Base-by-base conservation (phyloP, 1,284 basidiomycete genomes). In the Puccinia coronata region DNA sequence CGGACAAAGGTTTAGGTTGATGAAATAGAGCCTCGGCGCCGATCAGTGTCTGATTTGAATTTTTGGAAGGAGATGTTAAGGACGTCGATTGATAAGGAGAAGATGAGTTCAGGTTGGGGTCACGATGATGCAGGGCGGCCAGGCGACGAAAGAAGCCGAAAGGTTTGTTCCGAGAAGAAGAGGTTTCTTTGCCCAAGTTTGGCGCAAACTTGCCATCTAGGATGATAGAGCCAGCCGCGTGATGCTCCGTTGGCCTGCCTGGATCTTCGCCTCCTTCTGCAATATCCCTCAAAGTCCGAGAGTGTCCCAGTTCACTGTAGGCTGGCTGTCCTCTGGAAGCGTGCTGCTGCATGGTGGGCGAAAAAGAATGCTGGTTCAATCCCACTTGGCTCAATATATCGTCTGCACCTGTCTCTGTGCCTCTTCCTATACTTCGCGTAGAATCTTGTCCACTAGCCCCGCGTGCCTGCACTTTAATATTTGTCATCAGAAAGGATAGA, bases 401-500 rank as follows among this genome's bases (percentile, higher is more conserved):
- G 16, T 41, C 41, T 14, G 55, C 8, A 31, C 41, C 43, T 34
- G 18, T 25, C 18, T 1, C 34, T 23, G 41, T 14, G 14, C 36
- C 39, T 57, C 72, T 28, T 25, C 41, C 55, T 18, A 18, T 39
- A 36, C 47, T 55, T 39, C 18, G 34, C 23, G 25, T 0, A 4
- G 53, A 34, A 23, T 6, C 31, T 25, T 55, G 34, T n/a, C 70
- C 70, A 4, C n/a, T 25, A 2, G 41, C 4, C 51, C 47, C 47
- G 47, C 31, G 47, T 28, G 43, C 34, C 25, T 53, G 5, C 12
- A 16, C 43, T 23, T 39, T 25, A 36, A 6, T 23, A 28, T 75
- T 61, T n/a, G 39, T n/a, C 34, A 67, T 77, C 59, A 77, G 61
- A 61, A 77, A 77, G 41, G 75, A 77, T 41, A 77, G 47, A 14